A percentile compares a stretch with the other conserved stretches of the same genome.
phyloP scores from a whole-genome alignment of 1,284 basidiomycete species.

The Lignosus rhinocerotis region DNA sequence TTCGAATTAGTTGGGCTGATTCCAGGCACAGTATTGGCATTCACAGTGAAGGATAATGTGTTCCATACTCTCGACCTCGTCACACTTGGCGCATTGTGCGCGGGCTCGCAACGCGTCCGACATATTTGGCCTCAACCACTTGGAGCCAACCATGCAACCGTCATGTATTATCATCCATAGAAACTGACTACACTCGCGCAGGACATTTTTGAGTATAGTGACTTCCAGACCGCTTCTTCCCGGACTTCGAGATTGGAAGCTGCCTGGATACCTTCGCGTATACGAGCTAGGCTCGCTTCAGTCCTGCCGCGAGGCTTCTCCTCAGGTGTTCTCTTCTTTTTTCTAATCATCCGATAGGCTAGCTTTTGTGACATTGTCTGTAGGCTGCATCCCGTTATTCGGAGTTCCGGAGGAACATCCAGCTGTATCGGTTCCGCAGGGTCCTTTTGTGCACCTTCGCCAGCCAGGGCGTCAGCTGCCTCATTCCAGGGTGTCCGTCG shows the following conservation, averaged over 20 bases:
- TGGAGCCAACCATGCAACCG: constrained; percentile 30
- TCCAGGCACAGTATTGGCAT: background rate
- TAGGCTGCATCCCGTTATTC: constrained; percentile 27
- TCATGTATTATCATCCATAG: constrained; percentile 36
- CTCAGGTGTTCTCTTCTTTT: background rate
- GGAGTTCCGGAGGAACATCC: background rate
- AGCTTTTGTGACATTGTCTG: constrained; percentile 28
- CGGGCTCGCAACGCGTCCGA: constrained; percentile 25
- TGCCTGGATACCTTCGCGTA: background rate
- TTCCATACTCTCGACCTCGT: constrained; percentile 30
- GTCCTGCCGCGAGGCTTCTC: background rate
- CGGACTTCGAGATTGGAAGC: background rate
- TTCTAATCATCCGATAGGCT: constrained; percentile 28
- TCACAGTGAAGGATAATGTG: constrained; percentile 36
- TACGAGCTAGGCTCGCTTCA: background rate
- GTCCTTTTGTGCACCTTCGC: background rate
- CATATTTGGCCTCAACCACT: constrained; percentile 30
- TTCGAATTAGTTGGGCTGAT: background rate
- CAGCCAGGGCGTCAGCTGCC: background rate
- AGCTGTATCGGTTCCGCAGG: background rate
- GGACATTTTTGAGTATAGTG: constrained; percentile 24
- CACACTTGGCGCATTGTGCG: constrained; percentile 31
- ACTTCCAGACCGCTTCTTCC: constrained; percentile 12
- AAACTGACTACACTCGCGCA: constrained; percentile 28
- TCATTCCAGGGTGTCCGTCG: background rate